A percentile compares a stretch with the other conserved stretches of the same genome.
Evolutionary conservation across 1,284 basidiomycete genomes (phyloP).

Genomic region (Sutorius eximius): DNA sequence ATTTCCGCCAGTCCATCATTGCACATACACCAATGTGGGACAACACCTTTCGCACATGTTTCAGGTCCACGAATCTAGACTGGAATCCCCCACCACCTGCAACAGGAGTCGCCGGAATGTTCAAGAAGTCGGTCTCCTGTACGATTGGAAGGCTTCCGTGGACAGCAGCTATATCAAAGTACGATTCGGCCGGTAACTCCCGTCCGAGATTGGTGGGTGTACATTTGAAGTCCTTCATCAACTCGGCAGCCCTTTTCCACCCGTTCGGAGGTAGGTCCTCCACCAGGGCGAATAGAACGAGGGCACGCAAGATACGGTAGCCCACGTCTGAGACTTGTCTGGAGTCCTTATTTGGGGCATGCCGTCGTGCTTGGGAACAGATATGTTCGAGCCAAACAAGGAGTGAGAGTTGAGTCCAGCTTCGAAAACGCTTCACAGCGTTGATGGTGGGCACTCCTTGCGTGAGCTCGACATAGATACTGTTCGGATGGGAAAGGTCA

Average conservation of each 20-base stretch:
- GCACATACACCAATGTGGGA: background rate
- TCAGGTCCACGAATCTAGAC: background rate
- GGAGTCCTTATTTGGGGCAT: background rate
- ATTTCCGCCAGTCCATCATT: background rate
- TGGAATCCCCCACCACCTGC: background rate
- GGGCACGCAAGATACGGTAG: background rate
- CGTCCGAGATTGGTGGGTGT: background rate
- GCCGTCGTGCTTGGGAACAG: background rate
- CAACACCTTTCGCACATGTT: background rate
- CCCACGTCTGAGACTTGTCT: background rate
- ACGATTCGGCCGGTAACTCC: background rate
- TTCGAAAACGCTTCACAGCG: background rate
- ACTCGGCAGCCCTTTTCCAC: background rate
- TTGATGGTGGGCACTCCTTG: background rate
- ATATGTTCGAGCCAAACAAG: background rate
- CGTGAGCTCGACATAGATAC: background rate
- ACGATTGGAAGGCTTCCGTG: background rate
- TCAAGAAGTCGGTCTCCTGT: background rate
- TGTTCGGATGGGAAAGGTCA: background rate
- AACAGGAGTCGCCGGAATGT: background rate
- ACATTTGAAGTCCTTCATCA: background rate
- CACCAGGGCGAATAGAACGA: background rate
- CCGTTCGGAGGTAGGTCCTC: background rate
- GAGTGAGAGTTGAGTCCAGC: background rate
- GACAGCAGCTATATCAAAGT: background rate